phyloP scores from a whole-genome alignment of 2,329 filamentous ascomycete species.

The Neoarthrinium moseri region DNA sequence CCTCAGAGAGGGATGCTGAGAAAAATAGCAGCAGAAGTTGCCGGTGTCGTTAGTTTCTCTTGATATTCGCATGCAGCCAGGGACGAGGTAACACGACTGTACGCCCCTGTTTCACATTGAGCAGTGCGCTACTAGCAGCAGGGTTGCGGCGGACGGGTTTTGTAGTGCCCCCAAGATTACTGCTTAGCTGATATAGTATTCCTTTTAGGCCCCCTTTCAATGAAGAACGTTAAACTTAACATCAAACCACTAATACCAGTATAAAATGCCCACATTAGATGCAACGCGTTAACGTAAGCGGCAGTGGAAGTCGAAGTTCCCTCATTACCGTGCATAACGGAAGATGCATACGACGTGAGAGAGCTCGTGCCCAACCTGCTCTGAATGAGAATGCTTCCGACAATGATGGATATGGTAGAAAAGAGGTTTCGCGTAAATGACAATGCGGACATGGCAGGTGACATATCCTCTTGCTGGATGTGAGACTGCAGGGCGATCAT shows the following conservation, averaged over 20 bases:
- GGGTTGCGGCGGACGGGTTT: too few species aligned
- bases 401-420: conserved; percentile 44
- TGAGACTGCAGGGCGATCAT: conserved; percentile 41
- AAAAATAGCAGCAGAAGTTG: too few species aligned
- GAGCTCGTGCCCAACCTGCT: neutral
- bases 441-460: conserved; percentile 49
- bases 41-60: too few species aligned
- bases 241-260: conserved; percentile 5
- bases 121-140: too few species aligned
- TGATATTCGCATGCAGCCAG: too few species aligned
- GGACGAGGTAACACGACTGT: too few species aligned
- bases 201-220: conserved; percentile 50
- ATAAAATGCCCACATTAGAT: conserved; percentile 9
- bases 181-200: conserved; percentile 22
- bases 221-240: conserved; percentile 54
- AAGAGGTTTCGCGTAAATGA: conserved; percentile 47
- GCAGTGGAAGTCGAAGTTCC: neutral
- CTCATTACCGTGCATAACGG: neutral
- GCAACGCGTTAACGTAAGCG: neutral
- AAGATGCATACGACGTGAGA: conserved; percentile 27
- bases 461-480: conserved; percentile 48
- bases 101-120: too few species aligned
- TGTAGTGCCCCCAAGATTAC: too few species aligned
- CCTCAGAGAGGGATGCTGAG: too few species aligned
- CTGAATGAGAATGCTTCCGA: conserved; percentile 27